Evolutionary conservation across 2,329 filamentous ascomycete species (phyloP).

Genomic region (Hysterium pulicare): DNA sequence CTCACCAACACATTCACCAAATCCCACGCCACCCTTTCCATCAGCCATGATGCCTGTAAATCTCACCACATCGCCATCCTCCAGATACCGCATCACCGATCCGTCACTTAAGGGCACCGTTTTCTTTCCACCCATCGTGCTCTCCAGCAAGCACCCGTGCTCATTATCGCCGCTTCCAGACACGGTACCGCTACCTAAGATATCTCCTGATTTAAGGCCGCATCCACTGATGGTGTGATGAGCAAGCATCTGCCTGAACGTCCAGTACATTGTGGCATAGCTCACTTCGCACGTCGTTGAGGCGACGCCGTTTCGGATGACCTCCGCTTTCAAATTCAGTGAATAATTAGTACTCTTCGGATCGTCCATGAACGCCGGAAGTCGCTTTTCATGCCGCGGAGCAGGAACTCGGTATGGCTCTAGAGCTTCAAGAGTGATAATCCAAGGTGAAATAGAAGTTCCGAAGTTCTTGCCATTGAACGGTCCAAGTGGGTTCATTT

Average conservation of each 20-base stretch:
- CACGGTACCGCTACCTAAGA: conserved; percentile 46
- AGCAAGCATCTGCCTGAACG: conserved; percentile 44
- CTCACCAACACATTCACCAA: conserved; percentile 40
- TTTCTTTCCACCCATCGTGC: conserved; percentile 35
- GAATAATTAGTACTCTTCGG: conserved; percentile 20
- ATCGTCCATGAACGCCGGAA: conserved; percentile 24
- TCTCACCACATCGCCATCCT: conserved; percentile 41
- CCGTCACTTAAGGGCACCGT: conserved; percentile 25
- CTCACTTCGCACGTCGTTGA: conserved; percentile 26
- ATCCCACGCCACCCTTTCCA: conserved; percentile 32
- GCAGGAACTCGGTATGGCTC: conserved; percentile 27
- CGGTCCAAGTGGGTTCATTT: conserved; percentile 61
- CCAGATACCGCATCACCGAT: conserved; percentile 35
- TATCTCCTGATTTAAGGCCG: conserved; percentile 40
- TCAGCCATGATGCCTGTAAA: conserved; percentile 36
- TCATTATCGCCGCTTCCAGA: conserved; percentile 36
- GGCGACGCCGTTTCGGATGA: conserved; percentile 16
- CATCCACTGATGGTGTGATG: conserved; percentile 45
- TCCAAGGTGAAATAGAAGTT: conserved; percentile 60
- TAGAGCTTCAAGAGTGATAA: conserved; percentile 60
- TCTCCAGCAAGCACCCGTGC: conserved; percentile 43
- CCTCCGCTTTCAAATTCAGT: conserved; percentile 19
- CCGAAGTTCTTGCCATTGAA: conserved; percentile 61
- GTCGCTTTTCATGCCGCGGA: conserved; percentile 17
- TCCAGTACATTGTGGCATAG: conserved; percentile 45